Percentiles rank a stretch among this genome's conserved stretches.
phyloP scores from a whole-genome alignment of 495 filamentous ascomycete genomes.

The Neurospora sp. region DNA sequence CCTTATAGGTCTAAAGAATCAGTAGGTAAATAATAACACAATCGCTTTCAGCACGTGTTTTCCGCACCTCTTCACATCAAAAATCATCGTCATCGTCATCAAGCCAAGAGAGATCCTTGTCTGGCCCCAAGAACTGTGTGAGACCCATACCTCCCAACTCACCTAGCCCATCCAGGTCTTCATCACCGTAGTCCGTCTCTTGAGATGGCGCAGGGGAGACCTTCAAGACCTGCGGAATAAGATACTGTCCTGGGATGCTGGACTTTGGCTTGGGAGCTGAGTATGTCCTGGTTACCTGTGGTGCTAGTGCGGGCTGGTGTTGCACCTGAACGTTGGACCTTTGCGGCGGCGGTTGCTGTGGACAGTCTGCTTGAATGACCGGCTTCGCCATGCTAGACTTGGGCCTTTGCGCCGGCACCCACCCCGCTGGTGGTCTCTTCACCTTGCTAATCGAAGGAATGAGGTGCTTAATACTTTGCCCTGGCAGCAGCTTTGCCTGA shows the following conservation, averaged over 20 bases:
- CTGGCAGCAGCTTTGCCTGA: not conserved
- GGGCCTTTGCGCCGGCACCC: not conserved
- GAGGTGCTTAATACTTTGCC: not conserved
- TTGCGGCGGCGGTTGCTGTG: not conserved
- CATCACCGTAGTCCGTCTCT: conserved; percentile 33
- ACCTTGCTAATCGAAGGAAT: not conserved
- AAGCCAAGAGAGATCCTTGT: not conserved
- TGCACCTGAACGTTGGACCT: not conserved
- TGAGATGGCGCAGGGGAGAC: conserved; percentile 16
- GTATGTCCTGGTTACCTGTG: not conserved
- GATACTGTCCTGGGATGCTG: not conserved
- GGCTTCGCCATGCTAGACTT: not conserved
- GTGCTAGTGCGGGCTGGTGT: not conserved
- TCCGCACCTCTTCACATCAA: not conserved
- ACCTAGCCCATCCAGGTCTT: conserved; percentile 21
- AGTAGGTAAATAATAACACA: not conserved
- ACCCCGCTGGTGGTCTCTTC: not conserved
- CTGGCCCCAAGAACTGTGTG: not conserved
- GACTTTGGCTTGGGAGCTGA: not conserved
- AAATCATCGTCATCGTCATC: not conserved
- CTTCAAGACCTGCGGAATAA: not conserved
- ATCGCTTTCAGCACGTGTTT: not conserved
- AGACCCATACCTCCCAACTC: not conserved
- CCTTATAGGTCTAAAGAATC: not conserved
- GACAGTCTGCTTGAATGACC: not conserved